These are phyloP conservation scores for Pleurotus tuber-regium DNA, from an alignment of 768 basidiomycete species.

Conservation along the genomic window DNA sequence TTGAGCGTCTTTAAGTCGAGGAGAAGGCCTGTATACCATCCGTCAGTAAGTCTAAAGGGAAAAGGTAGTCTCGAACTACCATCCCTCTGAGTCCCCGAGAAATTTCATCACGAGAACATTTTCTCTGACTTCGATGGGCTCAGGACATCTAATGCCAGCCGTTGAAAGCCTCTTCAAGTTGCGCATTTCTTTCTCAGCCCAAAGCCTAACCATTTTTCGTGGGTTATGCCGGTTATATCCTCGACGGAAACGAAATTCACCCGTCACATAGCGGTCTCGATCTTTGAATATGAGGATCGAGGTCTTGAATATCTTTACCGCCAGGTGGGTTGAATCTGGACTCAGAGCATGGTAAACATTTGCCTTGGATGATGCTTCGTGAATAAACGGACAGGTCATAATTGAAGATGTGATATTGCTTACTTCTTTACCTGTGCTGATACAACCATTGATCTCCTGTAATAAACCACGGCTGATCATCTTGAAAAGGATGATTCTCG, in stretches of 20 bases:
- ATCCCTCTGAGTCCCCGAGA: conserved; percentile 77
- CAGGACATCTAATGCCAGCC: conserved; percentile 86
- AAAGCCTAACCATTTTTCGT: conserved; percentile 96
- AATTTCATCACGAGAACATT: conserved; percentile 98
- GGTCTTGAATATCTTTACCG: conserved; percentile 98
- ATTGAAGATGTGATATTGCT: conserved; percentile 16
- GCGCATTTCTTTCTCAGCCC: conserved; percentile 99
- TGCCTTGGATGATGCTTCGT: conserved; percentile 49
- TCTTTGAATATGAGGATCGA: conserved; percentile 98
- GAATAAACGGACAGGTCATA: conserved; percentile 6
- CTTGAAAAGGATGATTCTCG: conserved; percentile 90
- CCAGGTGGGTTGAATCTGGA: conserved; percentile 59
- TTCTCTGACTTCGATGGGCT: conserved; percentile 89
- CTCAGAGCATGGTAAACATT: conserved; percentile 93
- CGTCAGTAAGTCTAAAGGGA: conserved; percentile 5
- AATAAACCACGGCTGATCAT: conserved; percentile 91
- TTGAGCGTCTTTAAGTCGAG: conserved; percentile 87
- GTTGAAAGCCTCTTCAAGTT: conserved; percentile 82
- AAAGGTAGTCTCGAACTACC: conserved; percentile 45
- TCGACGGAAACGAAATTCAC: conserved; percentile 91
- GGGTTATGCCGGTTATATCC: conserved; percentile 91
- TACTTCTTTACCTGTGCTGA: conserved; percentile 98
- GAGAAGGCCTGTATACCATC: conserved; percentile 70
- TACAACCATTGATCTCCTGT: conserved; percentile 90
- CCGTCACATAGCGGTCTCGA: conserved; percentile 93